Conservation (phyloP, 163 green algal species). For the Coccomyxa subellipsoidea region DNA sequence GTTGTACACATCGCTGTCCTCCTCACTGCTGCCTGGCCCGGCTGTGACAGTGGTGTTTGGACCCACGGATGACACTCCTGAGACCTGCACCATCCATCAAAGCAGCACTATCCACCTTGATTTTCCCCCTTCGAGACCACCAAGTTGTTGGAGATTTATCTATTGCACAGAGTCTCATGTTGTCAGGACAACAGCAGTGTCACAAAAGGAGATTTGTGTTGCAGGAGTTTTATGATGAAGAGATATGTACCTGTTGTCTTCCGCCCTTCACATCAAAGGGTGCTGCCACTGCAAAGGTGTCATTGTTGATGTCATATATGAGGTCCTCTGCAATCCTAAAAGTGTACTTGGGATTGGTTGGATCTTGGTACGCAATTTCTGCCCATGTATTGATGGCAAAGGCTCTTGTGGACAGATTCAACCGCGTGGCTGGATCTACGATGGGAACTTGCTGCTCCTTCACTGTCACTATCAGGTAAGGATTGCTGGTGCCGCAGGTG, state of each 20-base stretch:
- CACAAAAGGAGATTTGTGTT: too few species aligned
- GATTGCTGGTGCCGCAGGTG: constrained; percentile 2
- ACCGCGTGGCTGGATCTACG: not conserved
- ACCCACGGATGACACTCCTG: not conserved
- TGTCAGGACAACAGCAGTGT: too few species aligned
- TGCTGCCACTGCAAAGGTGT: constrained; percentile 6
- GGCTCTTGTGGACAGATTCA: not conserved
- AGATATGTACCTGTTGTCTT: not conserved
- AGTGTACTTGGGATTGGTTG: not conserved
- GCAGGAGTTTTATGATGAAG: too few species aligned
- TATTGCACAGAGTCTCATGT: too few species aligned
- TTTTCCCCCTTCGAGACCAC: not conserved
- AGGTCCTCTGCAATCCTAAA: constrained; percentile 6
- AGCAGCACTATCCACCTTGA: not conserved
- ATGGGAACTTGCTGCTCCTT: constrained; percentile 1
- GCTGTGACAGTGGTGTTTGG: not conserved
- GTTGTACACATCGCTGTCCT: not conserved
- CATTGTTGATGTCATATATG: not conserved
- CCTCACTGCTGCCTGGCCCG: not conserved
- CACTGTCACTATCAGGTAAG: not conserved
- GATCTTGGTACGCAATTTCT: constrained; percentile 2
- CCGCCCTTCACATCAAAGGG: constrained; percentile 6
- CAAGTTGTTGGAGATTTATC: too few species aligned
- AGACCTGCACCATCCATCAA: not conserved
- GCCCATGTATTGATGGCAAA: not conserved